These are phyloP conservation scores for Populus euphratica DNA, from an alignment of 345 rosid genomes.

Conservation along the genomic window DNA sequence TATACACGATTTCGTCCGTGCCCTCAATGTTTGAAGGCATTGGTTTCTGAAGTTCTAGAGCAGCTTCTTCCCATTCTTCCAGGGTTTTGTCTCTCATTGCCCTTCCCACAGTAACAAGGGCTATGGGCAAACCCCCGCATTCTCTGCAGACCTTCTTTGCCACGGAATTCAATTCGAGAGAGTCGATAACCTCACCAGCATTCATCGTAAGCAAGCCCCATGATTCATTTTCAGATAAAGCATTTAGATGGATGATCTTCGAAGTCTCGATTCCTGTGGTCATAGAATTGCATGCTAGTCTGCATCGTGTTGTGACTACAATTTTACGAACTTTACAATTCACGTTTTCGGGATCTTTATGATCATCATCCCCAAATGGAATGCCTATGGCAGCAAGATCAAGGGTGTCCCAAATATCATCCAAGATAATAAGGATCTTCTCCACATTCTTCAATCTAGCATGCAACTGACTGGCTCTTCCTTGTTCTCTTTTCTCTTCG, in stretches of 20 bases:
- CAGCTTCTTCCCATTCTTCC: neutral
- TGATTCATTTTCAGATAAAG: conserved; percentile 4
- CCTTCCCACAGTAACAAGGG: conserved; percentile 9
- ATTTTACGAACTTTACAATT: neutral
- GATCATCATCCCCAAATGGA: neutral
- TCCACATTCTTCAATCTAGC: neutral
- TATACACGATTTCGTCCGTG: neutral
- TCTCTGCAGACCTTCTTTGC: neutral
- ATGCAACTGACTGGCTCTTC: neutral
- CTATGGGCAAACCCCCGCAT: conserved; percentile 24
- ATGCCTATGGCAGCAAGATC: neutral
- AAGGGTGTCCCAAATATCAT: conserved; percentile 6
- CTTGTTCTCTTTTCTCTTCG: neutral
- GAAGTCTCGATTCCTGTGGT: neutral
- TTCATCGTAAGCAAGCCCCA: neutral
- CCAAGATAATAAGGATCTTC: conserved; percentile 7
- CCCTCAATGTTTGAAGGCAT: neutral
- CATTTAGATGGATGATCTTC: neutral
- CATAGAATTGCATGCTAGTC: neutral
- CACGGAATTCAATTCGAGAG: neutral
- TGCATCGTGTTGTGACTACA: neutral
- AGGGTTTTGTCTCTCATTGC: neutral
- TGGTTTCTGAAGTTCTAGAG: neutral
- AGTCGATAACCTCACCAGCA: neutral
- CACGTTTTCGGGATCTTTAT: neutral